Evolutionary conservation across 169 alveolate species (phyloP).

Genomic region (Plasmodium coatneyi): DNA sequence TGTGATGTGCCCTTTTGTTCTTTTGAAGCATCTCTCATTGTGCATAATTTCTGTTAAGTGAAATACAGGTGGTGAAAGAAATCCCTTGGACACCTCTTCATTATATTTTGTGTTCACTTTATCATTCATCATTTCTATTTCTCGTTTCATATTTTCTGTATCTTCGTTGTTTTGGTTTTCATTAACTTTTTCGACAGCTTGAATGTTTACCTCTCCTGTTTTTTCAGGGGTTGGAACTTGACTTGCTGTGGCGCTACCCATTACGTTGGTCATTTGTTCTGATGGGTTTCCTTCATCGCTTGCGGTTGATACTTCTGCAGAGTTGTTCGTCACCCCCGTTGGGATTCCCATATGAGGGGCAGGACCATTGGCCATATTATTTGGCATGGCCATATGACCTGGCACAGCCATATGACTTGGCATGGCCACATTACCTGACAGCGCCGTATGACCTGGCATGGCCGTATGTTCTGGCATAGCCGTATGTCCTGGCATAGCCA

Average conservation of each 20-base stretch:
- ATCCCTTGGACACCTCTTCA: constrained; percentile 36
- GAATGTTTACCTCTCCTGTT: not conserved
- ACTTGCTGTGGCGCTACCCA: not conserved
- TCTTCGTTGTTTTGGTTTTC: not conserved
- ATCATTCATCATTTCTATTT: not conserved
- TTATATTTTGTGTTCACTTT: not conserved
- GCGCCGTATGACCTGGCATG: too few species aligned
- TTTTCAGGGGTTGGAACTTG: not conserved
- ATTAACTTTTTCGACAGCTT: not conserved
- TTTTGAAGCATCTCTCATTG: constrained; percentile 67
- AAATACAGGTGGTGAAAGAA: constrained; percentile 71
- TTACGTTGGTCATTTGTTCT: not conserved
- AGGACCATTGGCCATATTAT: not conserved
- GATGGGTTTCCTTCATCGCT: not conserved
- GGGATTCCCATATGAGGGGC: not conserved
- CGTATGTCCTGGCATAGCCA: not conserved
- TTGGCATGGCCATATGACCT: too few species aligned
- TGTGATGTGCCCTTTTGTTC: constrained; percentile 57
- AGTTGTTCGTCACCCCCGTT: not conserved
- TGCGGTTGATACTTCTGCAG: not conserved
- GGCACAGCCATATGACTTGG: not conserved
- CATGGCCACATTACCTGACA: not conserved
- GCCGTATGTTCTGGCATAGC: too few species aligned
- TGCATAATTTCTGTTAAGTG: constrained; percentile 75
- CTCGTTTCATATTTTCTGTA: not conserved